These are phyloP conservation scores for Pythium phragmiticola DNA, from an alignment of 352 stramenopile species.

Conservation along the genomic window DNA sequence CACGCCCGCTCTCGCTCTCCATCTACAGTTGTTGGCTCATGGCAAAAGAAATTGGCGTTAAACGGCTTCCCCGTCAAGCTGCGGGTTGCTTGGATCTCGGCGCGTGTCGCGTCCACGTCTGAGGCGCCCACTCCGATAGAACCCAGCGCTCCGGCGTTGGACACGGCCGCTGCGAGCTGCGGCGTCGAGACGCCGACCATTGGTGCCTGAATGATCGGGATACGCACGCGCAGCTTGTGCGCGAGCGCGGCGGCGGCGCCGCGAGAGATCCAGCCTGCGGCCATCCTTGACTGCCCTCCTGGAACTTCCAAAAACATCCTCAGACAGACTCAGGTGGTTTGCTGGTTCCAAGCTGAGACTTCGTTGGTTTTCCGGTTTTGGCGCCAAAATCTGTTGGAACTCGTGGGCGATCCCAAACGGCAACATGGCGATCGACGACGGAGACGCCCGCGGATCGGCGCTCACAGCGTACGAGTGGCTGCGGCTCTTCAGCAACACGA, in stretches of 20 bases:
- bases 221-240: slow-evolving; percentile 22
- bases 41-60: slow-evolving; percentile 70
- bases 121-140: slow-evolving; percentile 44
- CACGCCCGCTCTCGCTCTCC: slow-evolving; percentile 28
- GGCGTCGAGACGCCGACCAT: slow-evolving; percentile 52
- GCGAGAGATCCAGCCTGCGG: slow-evolving; percentile 7
- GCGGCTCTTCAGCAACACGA: slow-evolving; percentile 22
- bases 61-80: slow-evolving; percentile 35
- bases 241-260: slow-evolving; percentile 13
- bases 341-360: not conserved
- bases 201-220: slow-evolving; percentile 45
- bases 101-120: slow-evolving; percentile 29
- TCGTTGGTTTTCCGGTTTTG: not conserved
- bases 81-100: slow-evolving; percentile 32
- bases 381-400: slow-evolving; percentile 4
- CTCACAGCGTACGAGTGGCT: slow-evolving; percentile 25
- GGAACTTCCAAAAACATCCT: too few relatives aligned
- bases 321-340: not conserved
- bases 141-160: slow-evolving; percentile 42
- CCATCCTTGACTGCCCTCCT: not conserved
- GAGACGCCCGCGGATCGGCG: not conserved
- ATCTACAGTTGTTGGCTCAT: slow-evolving; percentile 22
- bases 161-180: slow-evolving; percentile 37
- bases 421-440: not conserved
- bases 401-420: not conserved